Evolutionary conservation across 1,284 basidiomycete species (phyloP).

Genomic region (Singerocomus rubriflavus): DNA sequence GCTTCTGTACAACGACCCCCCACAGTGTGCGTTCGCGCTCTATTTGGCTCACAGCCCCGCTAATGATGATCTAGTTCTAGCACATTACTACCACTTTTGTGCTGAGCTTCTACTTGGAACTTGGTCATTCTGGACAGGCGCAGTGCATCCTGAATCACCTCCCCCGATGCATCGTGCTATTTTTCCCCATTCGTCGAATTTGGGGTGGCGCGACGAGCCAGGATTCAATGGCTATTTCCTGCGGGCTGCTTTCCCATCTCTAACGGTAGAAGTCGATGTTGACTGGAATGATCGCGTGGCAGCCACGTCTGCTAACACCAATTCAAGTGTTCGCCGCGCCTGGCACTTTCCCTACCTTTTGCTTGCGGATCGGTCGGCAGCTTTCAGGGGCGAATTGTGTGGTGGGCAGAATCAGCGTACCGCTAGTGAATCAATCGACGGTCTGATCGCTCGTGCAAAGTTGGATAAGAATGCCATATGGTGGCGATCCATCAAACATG

Average conservation of each 20-base stretch:
- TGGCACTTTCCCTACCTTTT: conserved; percentile 62
- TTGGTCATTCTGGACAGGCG: conserved; percentile 69
- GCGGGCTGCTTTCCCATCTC: conserved; percentile 71
- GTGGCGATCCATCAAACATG: conserved; percentile 67
- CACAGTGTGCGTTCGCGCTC: conserved; percentile 42
- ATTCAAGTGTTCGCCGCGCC: conserved; percentile 29
- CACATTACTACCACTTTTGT: conserved; percentile 82
- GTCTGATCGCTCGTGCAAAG: conserved; percentile 20
- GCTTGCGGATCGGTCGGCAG: conserved; percentile 70
- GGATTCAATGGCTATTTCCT: conserved; percentile 74
- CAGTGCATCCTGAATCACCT: conserved; percentile 36
- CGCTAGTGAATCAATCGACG: conserved; percentile 58
- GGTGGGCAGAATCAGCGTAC: conserved; percentile 64
- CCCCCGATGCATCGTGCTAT: conserved; percentile 65
- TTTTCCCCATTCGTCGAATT: conserved; percentile 54
- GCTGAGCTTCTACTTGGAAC: conserved; percentile 73
- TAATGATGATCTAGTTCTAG: conserved; percentile 47
- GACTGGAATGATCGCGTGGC: conserved; percentile 68
- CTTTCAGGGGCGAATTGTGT: conserved; percentile 63
- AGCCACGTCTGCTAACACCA: conserved; percentile 32
- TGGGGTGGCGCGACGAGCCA: conserved; percentile 71
- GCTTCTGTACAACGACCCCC: conserved; percentile 64
- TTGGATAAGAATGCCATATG: conserved; percentile 44
- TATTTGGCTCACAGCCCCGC: neutral
- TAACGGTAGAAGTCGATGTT: conserved; percentile 61